These are phyloP conservation scores for Pseudocercospora eumusae DNA, from an alignment of 2,329 filamentous ascomycete species.

Conservation along the genomic window DNA sequence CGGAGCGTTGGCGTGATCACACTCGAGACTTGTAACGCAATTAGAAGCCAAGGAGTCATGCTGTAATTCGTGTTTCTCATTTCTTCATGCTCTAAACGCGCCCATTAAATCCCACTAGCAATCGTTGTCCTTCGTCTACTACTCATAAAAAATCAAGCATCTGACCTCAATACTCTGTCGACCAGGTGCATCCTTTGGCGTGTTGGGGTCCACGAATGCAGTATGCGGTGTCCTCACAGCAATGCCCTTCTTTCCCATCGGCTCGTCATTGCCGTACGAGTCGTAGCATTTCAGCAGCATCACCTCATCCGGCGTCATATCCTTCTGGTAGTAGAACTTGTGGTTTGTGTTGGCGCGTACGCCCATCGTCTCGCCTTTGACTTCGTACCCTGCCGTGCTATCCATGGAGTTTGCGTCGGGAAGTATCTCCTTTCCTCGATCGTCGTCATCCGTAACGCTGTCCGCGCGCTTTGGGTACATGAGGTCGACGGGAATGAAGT, in stretches of 20 bases:
- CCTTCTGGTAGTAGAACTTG: conserved; percentile 66
- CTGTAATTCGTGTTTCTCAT: too few relatives aligned
- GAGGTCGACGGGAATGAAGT: conserved; percentile 63
- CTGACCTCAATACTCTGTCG: conserved; percentile 88
- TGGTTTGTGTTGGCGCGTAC: conserved; percentile 61
- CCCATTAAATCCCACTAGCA: neutral
- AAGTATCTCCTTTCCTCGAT: conserved; percentile 60
- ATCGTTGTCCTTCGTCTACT: neutral
- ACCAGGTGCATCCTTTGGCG: conserved; percentile 66
- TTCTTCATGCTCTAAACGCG: neutral
- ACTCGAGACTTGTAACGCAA: too few relatives aligned
- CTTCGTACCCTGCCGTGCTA: conserved; percentile 63
- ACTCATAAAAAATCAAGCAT: conserved; percentile 67
- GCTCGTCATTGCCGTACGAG: conserved; percentile 46
- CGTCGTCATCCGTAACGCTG: conserved; percentile 46
- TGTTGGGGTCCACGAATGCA: conserved; percentile 76
- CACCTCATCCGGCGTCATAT: conserved; percentile 62
- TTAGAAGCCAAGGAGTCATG: too few relatives aligned
- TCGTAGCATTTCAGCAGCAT: conserved; percentile 57
- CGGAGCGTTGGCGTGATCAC: too few relatives aligned
- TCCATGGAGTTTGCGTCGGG: conserved; percentile 50
- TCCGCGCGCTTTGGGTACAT: conserved; percentile 59
- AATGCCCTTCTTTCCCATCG: conserved; percentile 42
- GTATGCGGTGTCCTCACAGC: conserved; percentile 64
- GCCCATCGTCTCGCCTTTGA: conserved; percentile 63